Base-by-base conservation (phyloP, 1,284 basidiomycete species). In the Cryptococcus sp. region DNA sequence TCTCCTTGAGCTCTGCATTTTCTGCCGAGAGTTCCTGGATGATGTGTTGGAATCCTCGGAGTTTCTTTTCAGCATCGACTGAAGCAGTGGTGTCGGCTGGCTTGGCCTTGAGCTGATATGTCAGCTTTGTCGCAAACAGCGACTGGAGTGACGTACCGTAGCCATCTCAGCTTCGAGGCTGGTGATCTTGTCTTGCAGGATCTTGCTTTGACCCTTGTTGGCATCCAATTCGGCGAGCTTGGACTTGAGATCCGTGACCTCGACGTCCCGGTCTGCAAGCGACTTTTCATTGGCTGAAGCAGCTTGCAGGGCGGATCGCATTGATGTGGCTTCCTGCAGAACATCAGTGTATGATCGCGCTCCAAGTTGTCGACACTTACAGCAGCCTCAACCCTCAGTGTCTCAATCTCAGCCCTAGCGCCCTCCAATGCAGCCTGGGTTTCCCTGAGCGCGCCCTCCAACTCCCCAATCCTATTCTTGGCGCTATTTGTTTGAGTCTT, bases 371-470 rank as follows among this genome's bases (percentile, higher is more conserved):
- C 22, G 31, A 52, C 3, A 78, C 87, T 76, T 70, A 90, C 88
- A 31, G 82, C 78, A 48, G 88, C 76, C 60, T 96, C 91, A 28
- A 81, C 78, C 52, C 92, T 80, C 49, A 96, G 74, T 2, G 78
- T 78, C 76, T 98, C 93, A 22, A 97, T 86, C 70, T 98, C 94
- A 9, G 87, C 88, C 48, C 88, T 79, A n/a, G 92, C 88, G 64
- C 85, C 86, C 75, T 98, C 93, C 16, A 97, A 79, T 1, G 91
- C 88, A 34, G 83, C 79, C n/a, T 85, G 86, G 63, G 87, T 89
- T 76, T 97, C 92, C 56, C 86, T 79, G 41, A 97, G 76, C 1
- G 92, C 94, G 56, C 87, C 87, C 66, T 92, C 88, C 18, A 92
- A 81, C 69, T 96, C 91, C 53, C 85, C 84, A 1, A 88, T 78